A percentile compares a stretch with the other conserved stretches of the same genome.
phyloP scores from a whole-genome alignment of 208 protist genomes.

The Leptomonas pyrrhocoris region DNA sequence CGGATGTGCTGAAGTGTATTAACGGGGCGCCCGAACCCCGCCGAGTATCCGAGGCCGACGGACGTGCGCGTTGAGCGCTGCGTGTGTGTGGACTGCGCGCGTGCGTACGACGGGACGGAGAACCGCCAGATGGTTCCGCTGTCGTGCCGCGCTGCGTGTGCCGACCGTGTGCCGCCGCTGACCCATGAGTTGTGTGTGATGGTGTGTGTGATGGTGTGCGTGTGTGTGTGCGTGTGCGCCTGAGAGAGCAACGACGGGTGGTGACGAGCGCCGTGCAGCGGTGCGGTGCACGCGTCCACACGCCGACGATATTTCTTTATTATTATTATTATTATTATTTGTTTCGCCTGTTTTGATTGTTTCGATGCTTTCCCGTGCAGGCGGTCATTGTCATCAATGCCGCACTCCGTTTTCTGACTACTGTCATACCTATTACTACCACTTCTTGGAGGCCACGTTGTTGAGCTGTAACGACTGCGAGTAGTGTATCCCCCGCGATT shows the following conservation, averaged over 20 bases:
- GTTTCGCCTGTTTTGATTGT: not conserved
- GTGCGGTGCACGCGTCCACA: not conserved
- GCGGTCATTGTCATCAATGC: not conserved
- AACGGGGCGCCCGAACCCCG: no score
- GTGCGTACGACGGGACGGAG: not conserved
- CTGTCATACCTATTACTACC: not conserved
- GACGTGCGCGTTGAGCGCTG: not conserved
- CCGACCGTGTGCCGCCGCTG: not conserved
- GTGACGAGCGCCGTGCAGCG: constrained; percentile 1
- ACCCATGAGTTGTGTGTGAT: constrained; percentile 15
- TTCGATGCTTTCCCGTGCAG: not conserved
- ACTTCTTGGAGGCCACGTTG: not conserved
- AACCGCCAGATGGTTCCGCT: constrained; percentile 10
- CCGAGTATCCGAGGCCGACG: no score
- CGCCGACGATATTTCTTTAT: not conserved
- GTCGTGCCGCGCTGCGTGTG: not conserved
- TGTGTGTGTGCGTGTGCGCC: not conserved
- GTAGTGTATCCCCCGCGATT: not conserved
- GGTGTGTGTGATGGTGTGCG: constrained; percentile 9
- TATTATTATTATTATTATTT: not conserved
- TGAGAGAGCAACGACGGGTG: not conserved
- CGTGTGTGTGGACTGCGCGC: not conserved
- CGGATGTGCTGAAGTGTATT: no score
- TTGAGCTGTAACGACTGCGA: not conserved
- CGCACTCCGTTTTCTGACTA: not conserved